Evolutionary conservation across 805 yeast species (phyloP), one percentile per base, ranked within the genome.

Genomic region (Yamadazyma ubonensis): DNA sequence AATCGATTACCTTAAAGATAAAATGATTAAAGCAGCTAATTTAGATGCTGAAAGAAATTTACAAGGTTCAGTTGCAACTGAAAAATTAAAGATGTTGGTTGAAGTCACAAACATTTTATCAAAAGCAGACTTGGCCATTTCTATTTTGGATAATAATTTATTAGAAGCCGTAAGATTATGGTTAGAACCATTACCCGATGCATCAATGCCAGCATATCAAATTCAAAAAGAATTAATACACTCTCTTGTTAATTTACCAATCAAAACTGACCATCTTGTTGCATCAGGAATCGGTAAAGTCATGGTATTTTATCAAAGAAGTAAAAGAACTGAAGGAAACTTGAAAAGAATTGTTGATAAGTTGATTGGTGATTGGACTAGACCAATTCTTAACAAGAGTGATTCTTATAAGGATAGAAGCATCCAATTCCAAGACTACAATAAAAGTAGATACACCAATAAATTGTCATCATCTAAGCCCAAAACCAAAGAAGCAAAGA

Each of bases 111-210:
- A 76, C 44, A 79, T 86, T 2, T 67, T 93, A 54, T 73, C 87
- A 19, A 84, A 88, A 66, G 88, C 88, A 2, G 85, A 83, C 58
- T 71, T 93, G 52, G 90, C 96, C 23, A 96, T 91, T 57, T 84
- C 96, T 20, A 87, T 93, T 43, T 73, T 93, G 55, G 99, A 93
- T 67, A 93, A 93, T 60, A 93, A 93, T 61, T 64, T 93, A 52
- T 71, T 93, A 44, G 97, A 91, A 54, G 91, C 96, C 36, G 90
- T 93, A 19, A 77, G 98, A 52, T 82, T 88, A 59, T 93, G 99
- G 99, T 73, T 93, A 42, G 99, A 93, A 63, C 99, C 99, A 21
- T 73, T 93, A 53, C 99, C 99, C 3, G 98, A 95, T 71, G 96
- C 95, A 33, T 87, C 96, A 8, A 73, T 93, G 65, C 99, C 99